phyloP scores from a whole-genome alignment of 306 rosid genomes.

The Dalbergia cochinchinensis region DNA sequence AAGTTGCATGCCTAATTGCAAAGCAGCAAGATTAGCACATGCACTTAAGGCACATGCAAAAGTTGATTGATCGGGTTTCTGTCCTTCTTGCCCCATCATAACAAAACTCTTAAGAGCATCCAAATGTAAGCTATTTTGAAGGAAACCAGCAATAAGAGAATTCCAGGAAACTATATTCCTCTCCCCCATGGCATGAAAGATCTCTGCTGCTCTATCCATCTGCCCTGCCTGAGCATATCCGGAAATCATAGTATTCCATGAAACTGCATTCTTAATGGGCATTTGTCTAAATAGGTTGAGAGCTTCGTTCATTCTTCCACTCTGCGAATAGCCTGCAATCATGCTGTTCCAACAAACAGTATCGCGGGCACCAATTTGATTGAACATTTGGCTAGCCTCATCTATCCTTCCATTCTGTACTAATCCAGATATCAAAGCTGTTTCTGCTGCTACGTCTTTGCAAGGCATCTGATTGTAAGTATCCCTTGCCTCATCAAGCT shows the following conservation, averaged over 20 bases:
- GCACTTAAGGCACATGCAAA: slow-evolving; percentile 73
- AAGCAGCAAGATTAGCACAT: slow-evolving; percentile 80
- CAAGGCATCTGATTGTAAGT: slow-evolving; percentile 71
- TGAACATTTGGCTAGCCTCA: slow-evolving; percentile 72
- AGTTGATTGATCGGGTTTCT: slow-evolving; percentile 72
- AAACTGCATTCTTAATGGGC: slow-evolving; percentile 67
- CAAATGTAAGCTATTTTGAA: slow-evolving; percentile 68
- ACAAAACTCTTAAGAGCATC: slow-evolving; percentile 69
- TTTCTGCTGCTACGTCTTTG: slow-evolving; percentile 75
- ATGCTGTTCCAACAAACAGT: slow-evolving; percentile 85
- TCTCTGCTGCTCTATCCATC: slow-evolving; percentile 67
- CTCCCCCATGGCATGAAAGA: slow-evolving; percentile 62
- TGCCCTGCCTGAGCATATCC: slow-evolving; percentile 77
- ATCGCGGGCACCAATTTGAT: slow-evolving; percentile 57
- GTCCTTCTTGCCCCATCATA: slow-evolving; percentile 64
- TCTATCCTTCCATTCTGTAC: slow-evolving; percentile 66
- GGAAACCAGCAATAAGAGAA: slow-evolving; percentile 73
- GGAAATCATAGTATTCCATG: slow-evolving; percentile 83
- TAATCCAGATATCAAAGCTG: slow-evolving; percentile 81
- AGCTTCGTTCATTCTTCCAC: slow-evolving; percentile 78
- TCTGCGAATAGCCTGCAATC: slow-evolving; percentile 76
- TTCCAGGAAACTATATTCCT: slow-evolving; percentile 82
- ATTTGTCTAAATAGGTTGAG: slow-evolving; percentile 64
- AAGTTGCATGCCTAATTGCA: slow-evolving; percentile 77
- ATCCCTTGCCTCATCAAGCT: slow-evolving; percentile 70